These are phyloP conservation scores for Vitis hybrid DNA, from an alignment of 177 flowering plant genomes.

Conservation along the genomic window DNA sequence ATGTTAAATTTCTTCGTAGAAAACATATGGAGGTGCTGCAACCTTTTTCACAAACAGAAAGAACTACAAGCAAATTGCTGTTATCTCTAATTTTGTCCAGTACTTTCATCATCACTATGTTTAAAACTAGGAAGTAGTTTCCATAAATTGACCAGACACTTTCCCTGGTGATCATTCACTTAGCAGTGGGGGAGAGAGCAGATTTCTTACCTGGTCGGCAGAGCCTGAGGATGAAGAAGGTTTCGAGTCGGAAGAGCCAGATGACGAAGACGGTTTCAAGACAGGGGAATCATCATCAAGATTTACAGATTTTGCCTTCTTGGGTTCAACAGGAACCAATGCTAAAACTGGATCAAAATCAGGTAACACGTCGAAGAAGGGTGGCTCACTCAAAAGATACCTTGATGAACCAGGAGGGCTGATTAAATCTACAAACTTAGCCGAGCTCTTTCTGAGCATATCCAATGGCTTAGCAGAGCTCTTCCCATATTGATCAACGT, in stretches of 20 bases:
- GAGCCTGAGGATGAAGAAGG: slow-evolving; percentile 8
- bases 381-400: slow-evolving; percentile 30
- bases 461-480: slow-evolving; percentile 10
- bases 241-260: slow-evolving; percentile 9
- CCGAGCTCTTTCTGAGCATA: slow-evolving; percentile 7
- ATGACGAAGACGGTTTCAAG: slow-evolving; percentile 14
- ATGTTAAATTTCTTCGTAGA: no score
- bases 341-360: slow-evolving; percentile 28
- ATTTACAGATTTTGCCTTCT: slow-evolving; percentile 3
- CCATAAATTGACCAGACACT: no score
- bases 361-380: slow-evolving; percentile 19
- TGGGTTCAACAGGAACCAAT: slow-evolving; percentile 18
- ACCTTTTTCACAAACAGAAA: no score
- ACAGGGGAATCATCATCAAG: slow-evolving; percentile 1
- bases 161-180: no score
- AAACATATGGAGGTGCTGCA: no score
- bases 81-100: no score
- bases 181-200: background rate
- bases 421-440: background rate
- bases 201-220: slow-evolving; percentile 23
- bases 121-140: no score
- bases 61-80: no score
- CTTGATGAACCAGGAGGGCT: slow-evolving; percentile 27
- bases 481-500: background rate
- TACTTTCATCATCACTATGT: no score